These are phyloP conservation scores for Jatropha multifida DNA, from an alignment of 441 rosid genomes.

Conservation along the genomic window DNA sequence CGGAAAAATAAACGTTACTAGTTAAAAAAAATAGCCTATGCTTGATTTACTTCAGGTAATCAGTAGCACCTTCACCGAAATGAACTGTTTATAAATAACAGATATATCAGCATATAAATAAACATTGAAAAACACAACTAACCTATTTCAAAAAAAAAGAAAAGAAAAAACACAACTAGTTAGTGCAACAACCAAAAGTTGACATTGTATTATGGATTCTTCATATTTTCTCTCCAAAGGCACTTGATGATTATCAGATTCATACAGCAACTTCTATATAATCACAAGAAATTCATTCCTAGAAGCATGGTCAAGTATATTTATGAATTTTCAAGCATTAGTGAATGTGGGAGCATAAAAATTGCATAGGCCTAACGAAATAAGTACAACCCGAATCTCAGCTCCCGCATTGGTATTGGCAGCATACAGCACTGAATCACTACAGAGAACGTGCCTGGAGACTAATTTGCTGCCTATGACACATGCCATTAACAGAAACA, in stretches of 20 bases:
- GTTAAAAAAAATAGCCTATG: too few relatives aligned
- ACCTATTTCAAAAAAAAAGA: too few relatives aligned
- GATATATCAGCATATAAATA: neutral
- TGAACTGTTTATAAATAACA: neutral
- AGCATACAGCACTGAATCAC: constrained; percentile 61
- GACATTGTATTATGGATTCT: too few relatives aligned
- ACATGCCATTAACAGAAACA: neutral
- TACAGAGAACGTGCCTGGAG: constrained; percentile 40
- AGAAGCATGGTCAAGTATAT: neutral
- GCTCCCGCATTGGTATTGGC: constrained; percentile 39
- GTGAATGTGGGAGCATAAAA: constrained; percentile 34
- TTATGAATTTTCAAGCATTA: neutral
- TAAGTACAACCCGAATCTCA: constrained; percentile 42
- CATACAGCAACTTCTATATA: neutral
- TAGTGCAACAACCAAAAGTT: too few relatives aligned
- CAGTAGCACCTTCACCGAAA: neutral
- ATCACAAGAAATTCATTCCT: neutral
- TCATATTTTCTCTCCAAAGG: too few relatives aligned
- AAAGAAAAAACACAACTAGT: too few relatives aligned
- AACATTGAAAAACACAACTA: neutral
- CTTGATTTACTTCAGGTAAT: neutral
- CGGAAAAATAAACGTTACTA: neutral
- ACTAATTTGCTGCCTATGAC: constrained; percentile 53
- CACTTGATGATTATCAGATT: too few relatives aligned
- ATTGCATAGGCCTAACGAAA: constrained; percentile 26